Base-by-base conservation (phyloP, 306 rosid genomes). In the Trifolium dubium region DNA sequence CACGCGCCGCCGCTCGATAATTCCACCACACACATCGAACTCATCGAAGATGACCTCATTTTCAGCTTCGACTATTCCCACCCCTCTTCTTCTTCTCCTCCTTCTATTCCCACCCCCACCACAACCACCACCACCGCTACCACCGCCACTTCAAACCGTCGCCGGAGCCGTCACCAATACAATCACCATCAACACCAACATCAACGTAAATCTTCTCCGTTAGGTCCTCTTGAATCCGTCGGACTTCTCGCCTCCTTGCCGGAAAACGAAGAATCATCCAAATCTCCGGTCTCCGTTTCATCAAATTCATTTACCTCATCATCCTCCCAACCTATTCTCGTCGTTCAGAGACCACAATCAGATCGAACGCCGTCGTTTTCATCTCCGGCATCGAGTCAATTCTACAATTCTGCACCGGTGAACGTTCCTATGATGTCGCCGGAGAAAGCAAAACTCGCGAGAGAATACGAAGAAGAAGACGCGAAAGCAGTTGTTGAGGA, bases 371-470 rank as follows among this genome's bases (percentile, higher is more conserved):
- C 88, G 4, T 75, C 81, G 6, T 60, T 19, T 11, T 23, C 56
- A 6, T 71, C 86, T 2, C 63, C 89, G 10, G 23, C 79, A 2
- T 74, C 91, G 4, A 19, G 61, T n/a, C 87, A 79, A 84, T 86
- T 78, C 71, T 92, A 35, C 47, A 95, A 83, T 67, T 90, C 98
- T 1, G 97, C 95, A 23, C 98, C 97, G 41, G 82, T 90, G 18
- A 87, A 89, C 47, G 90, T 90, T 0, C 98, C 97, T 4, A 10
- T 88, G 2, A 17, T 88, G 75, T 68, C 92, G 1, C 66, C 40
- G 71, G 81, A 72, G 9, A 81, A 66, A 85, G 44, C 50, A 17
- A 51, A 59, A 11, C 50, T 32, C 23, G 46, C 44, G 15, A 70
- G 80, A 72, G 80, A 85, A 18, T 44, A 80, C 43, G 84, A 72